Base-by-base conservation (phyloP, 306 rosid species). In the Sesbania bispinosa region DNA sequence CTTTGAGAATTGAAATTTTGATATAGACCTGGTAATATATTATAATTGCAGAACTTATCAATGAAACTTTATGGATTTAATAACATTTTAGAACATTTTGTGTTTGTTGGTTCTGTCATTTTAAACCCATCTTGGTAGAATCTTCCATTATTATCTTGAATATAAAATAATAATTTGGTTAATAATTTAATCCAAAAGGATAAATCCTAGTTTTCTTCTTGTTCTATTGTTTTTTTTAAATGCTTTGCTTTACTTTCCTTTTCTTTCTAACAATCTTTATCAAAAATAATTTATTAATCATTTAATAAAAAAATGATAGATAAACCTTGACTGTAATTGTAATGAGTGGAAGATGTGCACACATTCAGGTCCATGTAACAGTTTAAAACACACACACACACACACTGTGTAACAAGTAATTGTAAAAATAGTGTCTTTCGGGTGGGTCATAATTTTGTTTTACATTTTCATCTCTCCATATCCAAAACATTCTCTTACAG, bases 131-230 rank as follows among this genome's bases (percentile, higher is more conserved):
- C 14, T 68, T 68, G 7, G 11, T 68, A 38, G 54, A 41, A 61
- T 62, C 66, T 52, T n/a, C n/a, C n/a, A n/a, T 70, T 39, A 39
- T 54, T 24, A 54, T 50, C 62, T n/a, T n/a, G n/a, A n/a, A n/a
- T n/a, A n/a, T n/a, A n/a, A n/a, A n/a, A n/a, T n/a, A n/a, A n/a
- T n/a, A n/a, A n/a, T n/a, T n/a, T n/a, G n/a, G n/a, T n/a, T n/a
- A n/a, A n/a, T n/a, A n/a, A n/a, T n/a, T n/a, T n/a, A n/a, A n/a
- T n/a, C n/a, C n/a, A n/a, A n/a, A n/a, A n/a, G n/a, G n/a, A n/a
- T n/a, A n/a, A n/a, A n/a, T n/a, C n/a, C n/a, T n/a, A n/a, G n/a
- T n/a, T n/a, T n/a, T n/a, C n/a, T n/a, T n/a, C n/a, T n/a, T n/a
- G n/a, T n/a, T n/a, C n/a, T n/a, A n/a, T n/a, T n/a, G n/a, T n/a